Base-by-base conservation (phyloP, 129 eudicot species). In the Pittosporum tobira region DNA sequence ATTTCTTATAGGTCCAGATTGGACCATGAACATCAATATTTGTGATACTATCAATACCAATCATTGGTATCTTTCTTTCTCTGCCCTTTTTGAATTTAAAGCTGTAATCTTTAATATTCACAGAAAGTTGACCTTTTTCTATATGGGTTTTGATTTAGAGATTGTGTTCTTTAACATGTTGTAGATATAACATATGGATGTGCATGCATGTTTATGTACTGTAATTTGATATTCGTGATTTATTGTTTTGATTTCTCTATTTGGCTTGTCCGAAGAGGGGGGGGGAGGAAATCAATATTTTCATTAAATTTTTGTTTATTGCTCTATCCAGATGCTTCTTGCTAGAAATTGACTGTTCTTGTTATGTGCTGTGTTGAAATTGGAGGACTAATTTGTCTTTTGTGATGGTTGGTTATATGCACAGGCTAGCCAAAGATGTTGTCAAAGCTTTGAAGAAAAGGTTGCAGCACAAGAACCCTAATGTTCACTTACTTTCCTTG, bases 381-480 rank as follows among this genome's bases (percentile, higher is more conserved):
- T 11, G 20, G 43, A 28, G 64, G 43, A 29, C 46, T 61, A 3
- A 19, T 18, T 46, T 46, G 66, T 27, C 27, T 46, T n/a, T 27
- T 22, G 15, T 3, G 50, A 44, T n/a, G 43, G 16, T 61, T 15
- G 21, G 38, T 61, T 9, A 45, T 3, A 18, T 48, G 36, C 31
- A 61, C 78, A 90, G 97, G 88, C 73, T 81, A 26, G 94, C 94
- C 24, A 93, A 82, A 81, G 96, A 87, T 64, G 79, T 79, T 57
- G 81, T 87, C 28, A 87, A 76, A 73, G 85, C 88, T 60, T 70
- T 84, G 49, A 93, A 84, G 81, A 75, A 68, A 50, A 67, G 99
- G 75, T 58, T 93, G 78, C 99, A 78, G 64, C 88, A 93, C 72
- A 87, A 77, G 93, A 93, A 79, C 72, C 88, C 94, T 23, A 87